Evolutionary conservation across 805 yeast species (phyloP).

Genomic region (Nakazawaea siamensis): DNA sequence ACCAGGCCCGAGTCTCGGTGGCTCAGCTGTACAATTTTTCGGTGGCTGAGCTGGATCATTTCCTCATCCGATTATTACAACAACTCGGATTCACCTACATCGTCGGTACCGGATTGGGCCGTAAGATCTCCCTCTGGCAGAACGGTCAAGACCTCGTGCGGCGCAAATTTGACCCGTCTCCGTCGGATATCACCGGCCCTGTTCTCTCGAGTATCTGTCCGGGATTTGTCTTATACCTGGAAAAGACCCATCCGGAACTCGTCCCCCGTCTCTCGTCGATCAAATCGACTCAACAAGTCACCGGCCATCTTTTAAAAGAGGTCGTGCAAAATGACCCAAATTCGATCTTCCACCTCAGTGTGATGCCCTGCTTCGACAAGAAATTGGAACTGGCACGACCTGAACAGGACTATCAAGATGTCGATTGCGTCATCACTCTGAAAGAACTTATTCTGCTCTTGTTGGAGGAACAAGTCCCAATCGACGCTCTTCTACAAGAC

Average conservation of each 20-base stretch:
- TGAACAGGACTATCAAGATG: slow-evolving; percentile 50
- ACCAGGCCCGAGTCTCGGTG: slow-evolving; percentile 78
- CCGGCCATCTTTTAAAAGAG: slow-evolving; percentile 69
- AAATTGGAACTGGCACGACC: slow-evolving; percentile 90
- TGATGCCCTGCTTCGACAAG: slow-evolving; percentile 98
- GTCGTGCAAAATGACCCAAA: slow-evolving; percentile 29
- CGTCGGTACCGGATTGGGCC: slow-evolving; percentile 80
- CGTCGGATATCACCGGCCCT: too few relatives aligned
- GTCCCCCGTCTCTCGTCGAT: slow-evolving; percentile 62
- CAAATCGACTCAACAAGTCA: slow-evolving; percentile 89
- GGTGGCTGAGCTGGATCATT: slow-evolving; percentile 51
- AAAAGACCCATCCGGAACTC: slow-evolving; percentile 87
- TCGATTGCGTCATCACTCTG: slow-evolving; percentile 92
- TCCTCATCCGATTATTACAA: slow-evolving; percentile 44
- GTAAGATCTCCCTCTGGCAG: slow-evolving; percentile 52
- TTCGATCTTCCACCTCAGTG: slow-evolving; percentile 66
- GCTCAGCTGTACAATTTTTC: slow-evolving; percentile 55
- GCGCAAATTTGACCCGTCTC: too few relatives aligned
- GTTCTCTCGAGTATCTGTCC: slow-evolving; percentile 76
- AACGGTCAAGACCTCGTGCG: slow-evolving; percentile 40
- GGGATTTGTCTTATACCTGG: slow-evolving; percentile 94
- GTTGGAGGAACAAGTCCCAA: slow-evolving; percentile 39
- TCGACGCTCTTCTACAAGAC: slow-evolving; percentile 18
- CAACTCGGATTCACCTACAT: slow-evolving; percentile 63
- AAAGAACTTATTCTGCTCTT: slow-evolving; percentile 73